Evolutionary conservation across 352 stramenopile genomes (phyloP), one percentile per base, ranked within the genome.

Genomic region (Globisporangium iwayamae): DNA sequence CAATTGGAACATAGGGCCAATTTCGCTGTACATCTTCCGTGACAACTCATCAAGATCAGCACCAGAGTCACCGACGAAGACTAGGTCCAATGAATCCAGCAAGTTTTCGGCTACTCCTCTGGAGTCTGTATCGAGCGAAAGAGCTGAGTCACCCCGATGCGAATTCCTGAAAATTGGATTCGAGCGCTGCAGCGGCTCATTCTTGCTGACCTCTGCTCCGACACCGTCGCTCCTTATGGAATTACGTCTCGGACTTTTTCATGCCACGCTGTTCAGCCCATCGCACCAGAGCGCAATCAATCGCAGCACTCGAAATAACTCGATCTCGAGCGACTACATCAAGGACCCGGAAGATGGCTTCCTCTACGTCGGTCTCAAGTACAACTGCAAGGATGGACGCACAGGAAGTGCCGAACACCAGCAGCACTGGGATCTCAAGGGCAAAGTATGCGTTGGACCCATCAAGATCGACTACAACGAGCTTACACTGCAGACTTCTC

Each of bases 311-410:
- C 69, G 71, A 16, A 75, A 72, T 63, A 90, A 84, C 43, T 77
- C 70, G 62, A 77, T 90, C 41, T 74, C 74, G 30, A 86, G 70
- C 45, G 78, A 88, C 47, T 89, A 89, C 67, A 93, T 91, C 36
- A 74, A 72, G 16, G 75, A 85, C 30, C 72, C 69, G 0, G 72
- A 75, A 58, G 83, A 93, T 55, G 82, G 84, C 10, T 93, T 87
- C 52, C 67, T 91, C 14, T 93, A 91, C 62, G 25, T 89, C 45
- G 84, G 84, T 4, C 50, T 91, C 41, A 89, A 81, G 53, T 91
- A 90, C 66, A 81, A 80, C 32, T 68, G 67, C 47, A 72, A 68
- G 30, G 51, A 65, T 36, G 32, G 32, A 4, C 59, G 3, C 45
- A 58, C 32, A 45, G 54, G 28, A 39, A 51, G 52, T 66, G 63